A percentile compares a stretch with the other conserved stretches of the same genome.
Conservation (phyloP, 2,329 filamentous ascomycete species). For the Lasiodiplodia theobromae region DNA sequence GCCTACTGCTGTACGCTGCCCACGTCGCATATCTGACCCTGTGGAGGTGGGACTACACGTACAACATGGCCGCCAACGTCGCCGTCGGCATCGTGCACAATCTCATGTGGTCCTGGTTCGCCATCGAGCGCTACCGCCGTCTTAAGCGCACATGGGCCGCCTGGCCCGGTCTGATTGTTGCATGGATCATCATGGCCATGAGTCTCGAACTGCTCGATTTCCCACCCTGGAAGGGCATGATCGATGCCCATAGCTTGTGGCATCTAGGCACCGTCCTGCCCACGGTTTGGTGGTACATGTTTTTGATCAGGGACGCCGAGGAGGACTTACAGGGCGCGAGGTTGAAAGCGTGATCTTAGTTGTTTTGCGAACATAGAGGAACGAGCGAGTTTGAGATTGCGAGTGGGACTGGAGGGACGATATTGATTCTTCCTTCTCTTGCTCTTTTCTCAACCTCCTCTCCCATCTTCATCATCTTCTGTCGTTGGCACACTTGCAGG, state of each 20-base stretch:
- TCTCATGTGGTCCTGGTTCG: slow-evolving; percentile 84
- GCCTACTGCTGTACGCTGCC: slow-evolving; percentile 71
- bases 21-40: slow-evolving; percentile 87
- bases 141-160: slow-evolving; percentile 79
- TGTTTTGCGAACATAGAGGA: neutral
- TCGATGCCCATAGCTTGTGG: slow-evolving; percentile 97
- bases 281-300: slow-evolving; percentile 94
- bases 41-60: slow-evolving; percentile 92
- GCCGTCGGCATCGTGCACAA: slow-evolving; percentile 81
- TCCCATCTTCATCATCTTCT: too few species aligned
- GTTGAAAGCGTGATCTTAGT: slow-evolving; percentile 66
- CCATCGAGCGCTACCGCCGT: slow-evolving; percentile 74
- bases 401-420: neutral
- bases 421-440: neutral
- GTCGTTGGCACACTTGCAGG: neutral
- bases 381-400: neutral
- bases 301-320: slow-evolving; percentile 82
- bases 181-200: slow-evolving; percentile 93
- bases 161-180: slow-evolving; percentile 90
- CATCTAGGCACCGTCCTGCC: slow-evolving; percentile 91
- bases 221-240: slow-evolving; percentile 77
- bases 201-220: slow-evolving; percentile 96
- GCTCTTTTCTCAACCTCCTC: neutral
- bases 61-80: slow-evolving; percentile 98
- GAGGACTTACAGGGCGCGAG: slow-evolving; percentile 79